These are phyloP conservation scores for Penicillium aurantiogriseum DNA, from an alignment of 2,329 filamentous ascomycete genomes.

Conservation along the genomic window DNA sequence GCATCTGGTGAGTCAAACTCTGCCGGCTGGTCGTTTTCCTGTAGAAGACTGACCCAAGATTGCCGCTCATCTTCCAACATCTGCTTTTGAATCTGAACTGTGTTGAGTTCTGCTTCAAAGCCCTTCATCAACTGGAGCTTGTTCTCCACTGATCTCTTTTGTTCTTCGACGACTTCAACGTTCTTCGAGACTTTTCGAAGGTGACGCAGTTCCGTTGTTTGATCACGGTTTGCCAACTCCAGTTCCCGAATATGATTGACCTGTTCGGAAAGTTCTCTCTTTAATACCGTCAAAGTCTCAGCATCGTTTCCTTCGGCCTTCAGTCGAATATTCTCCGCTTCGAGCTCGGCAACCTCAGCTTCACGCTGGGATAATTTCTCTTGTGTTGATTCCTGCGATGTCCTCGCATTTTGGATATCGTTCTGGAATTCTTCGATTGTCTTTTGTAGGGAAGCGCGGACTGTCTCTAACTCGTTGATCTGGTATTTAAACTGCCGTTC, in stretches of 20 bases:
- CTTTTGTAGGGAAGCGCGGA: conserved; percentile 58
- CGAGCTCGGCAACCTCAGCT: conserved; percentile 67
- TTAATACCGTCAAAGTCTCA: conserved; percentile 81
- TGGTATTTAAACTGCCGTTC: conserved; percentile 64
- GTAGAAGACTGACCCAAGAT: conserved; percentile 83
- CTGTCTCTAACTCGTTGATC: conserved; percentile 60
- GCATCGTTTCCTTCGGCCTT: conserved; percentile 85
- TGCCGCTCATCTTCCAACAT: conserved; percentile 83
- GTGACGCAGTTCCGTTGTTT: conserved; percentile 74
- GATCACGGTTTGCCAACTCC: conserved; percentile 76
- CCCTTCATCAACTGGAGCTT: conserved; percentile 72
- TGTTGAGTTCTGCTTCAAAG: conserved; percentile 72
- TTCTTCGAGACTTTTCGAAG: conserved; percentile 78
- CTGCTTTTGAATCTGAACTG: conserved; percentile 78
- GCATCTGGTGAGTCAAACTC: conserved; percentile 87
- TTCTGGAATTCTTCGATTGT: conserved; percentile 52
- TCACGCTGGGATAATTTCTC: conserved; percentile 68
- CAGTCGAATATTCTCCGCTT: conserved; percentile 77
- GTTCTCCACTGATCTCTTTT: conserved; percentile 79
- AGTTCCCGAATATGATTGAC: conserved; percentile 85
- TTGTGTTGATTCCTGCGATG: conserved; percentile 61
- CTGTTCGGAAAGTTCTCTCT: conserved; percentile 84
- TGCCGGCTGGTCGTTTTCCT: conserved; percentile 62
- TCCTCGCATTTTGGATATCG: conserved; percentile 56
- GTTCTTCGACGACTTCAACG: conserved; percentile 92